Percentiles rank a stretch among this genome's conserved stretches.
Conservation (phyloP, 2,329 filamentous ascomycete species). For the Bipolaris oryzae region DNA sequence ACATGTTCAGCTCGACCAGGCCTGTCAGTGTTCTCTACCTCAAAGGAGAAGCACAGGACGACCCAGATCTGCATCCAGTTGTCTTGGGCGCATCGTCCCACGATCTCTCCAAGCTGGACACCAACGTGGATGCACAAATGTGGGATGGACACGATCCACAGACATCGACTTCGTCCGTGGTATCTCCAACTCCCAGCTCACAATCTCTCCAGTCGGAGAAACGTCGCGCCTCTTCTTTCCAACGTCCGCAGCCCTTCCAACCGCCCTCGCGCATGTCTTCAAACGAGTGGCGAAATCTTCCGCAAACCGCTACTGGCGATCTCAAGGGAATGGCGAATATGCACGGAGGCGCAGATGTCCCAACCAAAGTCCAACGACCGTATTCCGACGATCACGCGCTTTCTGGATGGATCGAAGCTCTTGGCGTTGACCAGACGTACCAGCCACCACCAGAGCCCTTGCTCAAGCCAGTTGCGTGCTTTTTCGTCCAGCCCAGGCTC, state of each 20-base stretch:
- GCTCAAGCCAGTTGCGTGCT: slow-evolving; percentile 81
- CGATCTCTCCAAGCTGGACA: slow-evolving; percentile 62
- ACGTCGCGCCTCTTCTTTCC: slow-evolving; percentile 51
- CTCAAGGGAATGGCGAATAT: slow-evolving; percentile 52
- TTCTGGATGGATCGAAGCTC: slow-evolving; percentile 85
- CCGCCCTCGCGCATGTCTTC: slow-evolving; percentile 54
- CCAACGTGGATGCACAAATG: slow-evolving; percentile 48
- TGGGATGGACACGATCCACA: slow-evolving; percentile 59
- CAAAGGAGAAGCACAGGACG: slow-evolving; percentile 76
- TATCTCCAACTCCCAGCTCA: slow-evolving; percentile 57
- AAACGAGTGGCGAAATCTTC: slow-evolving; percentile 64
- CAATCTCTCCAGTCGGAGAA: slow-evolving; percentile 52
- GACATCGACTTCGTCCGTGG: slow-evolving; percentile 62
- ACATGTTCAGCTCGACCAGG: slow-evolving; percentile 86
- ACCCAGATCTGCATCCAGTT: slow-evolving; percentile 80
- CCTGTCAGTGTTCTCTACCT: slow-evolving; percentile 80
- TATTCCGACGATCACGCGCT: slow-evolving; percentile 68
- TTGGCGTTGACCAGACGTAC: slow-evolving; percentile 88
- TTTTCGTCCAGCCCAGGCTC: slow-evolving; percentile 73
- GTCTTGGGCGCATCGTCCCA: slow-evolving; percentile 70
- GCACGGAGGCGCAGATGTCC: slow-evolving; percentile 55
- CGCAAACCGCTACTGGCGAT: slow-evolving; percentile 60
- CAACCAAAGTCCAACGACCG: slow-evolving; percentile 62
- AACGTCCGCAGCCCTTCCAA: slow-evolving; percentile 52
- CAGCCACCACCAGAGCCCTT: slow-evolving; percentile 75